Base-by-base conservation (phyloP, 176 grass and related monocot genomes). In the Alloteropsis semialata region DNA sequence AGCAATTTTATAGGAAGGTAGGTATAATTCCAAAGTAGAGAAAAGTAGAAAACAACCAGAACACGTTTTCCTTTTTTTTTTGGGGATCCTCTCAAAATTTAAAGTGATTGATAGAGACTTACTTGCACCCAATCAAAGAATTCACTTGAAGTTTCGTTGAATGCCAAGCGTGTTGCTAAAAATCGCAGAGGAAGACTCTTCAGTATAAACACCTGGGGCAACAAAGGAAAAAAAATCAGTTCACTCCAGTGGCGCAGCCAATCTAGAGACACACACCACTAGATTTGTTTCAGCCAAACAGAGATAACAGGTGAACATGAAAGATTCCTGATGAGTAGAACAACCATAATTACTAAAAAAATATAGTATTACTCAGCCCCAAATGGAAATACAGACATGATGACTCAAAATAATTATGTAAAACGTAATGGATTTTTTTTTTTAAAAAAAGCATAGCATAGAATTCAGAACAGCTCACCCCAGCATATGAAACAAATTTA, bases 151-250 rank as follows among this genome's bases (percentile, higher is more conserved):
- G 82, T 59, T 49, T 65, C 82, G 6, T 92, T 81, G 57, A 95
- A 92, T 10, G 89, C 85, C 87, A 98, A 90, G 2, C 51, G 58
- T 75, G 82, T 95, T 69, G 80, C 96, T 15, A 90, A 87, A 12
- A 89, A 24, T 45, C 96, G 89, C 49, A 98, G 48, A 10, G 91
- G 91, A 73, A 95, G 76, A 65, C 87, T 95, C 82, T 98, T 98
- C 72, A 98, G 78, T 71, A 95, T 17, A 61, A 48, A 93, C 55
- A 88, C 91, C 96, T 98, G 76, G 39, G 46, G 22, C 5, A 57
- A 82, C 17, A 38, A 63, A 65, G 43, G 60, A 58, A 43, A 36
- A 55, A 19, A 24, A 30, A 42, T 84, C 32, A 77, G 19, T 44
- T 65, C 37, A 37, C 44, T 68, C 36, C 32, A 68, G 30, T 18